phyloP scores from a whole-genome alignment of 495 filamentous ascomycete genomes.

The Pseudevernia furfuracea region DNA sequence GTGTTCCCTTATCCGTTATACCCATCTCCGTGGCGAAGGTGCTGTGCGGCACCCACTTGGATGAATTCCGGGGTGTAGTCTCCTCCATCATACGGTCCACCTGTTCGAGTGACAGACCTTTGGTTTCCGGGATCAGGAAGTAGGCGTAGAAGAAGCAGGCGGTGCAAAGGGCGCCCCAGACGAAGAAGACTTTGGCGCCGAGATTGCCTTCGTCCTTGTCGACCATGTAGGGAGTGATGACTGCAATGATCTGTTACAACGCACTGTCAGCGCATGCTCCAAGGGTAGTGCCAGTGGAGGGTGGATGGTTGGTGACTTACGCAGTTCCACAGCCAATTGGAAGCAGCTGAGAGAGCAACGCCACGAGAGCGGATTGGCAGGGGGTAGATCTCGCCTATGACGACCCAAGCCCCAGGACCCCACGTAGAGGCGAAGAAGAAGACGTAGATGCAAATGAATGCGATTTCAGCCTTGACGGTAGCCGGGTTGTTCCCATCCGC shows the following conservation, averaged over 20 bases:
- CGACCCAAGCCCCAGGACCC: conserved; percentile 73
- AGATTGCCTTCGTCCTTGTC: conserved; percentile 55
- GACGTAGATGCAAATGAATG: conserved; percentile 78
- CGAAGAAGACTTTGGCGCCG: conserved; percentile 67
- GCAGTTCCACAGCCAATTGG: conserved; percentile 78
- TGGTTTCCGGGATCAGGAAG: conserved; percentile 70
- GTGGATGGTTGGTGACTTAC: conserved; percentile 20
- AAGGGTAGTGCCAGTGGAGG: background rate
- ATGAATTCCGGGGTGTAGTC: conserved; percentile 60
- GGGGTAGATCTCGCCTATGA: conserved; percentile 77
- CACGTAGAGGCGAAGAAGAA: conserved; percentile 76
- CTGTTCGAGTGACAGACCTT: conserved; percentile 77
- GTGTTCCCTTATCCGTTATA: conserved; percentile 38
- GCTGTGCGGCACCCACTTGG: conserved; percentile 60
- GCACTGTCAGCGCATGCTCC: background rate
- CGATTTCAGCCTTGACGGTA: conserved; percentile 49
- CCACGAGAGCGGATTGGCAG: conserved; percentile 69
- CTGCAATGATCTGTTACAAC: conserved; percentile 42
- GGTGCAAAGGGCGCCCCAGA: conserved; percentile 65
- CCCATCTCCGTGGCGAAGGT: conserved; percentile 62
- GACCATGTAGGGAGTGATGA: conserved; percentile 69
- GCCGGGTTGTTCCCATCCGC: conserved; percentile 37
- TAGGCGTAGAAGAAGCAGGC: conserved; percentile 60
- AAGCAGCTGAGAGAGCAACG: conserved; percentile 67
- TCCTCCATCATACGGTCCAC: conserved; percentile 81